Evolutionary conservation across 1,139 yeast species (phyloP), one percentile per base, ranked within the genome.

Genomic region (Candida sojae): DNA sequence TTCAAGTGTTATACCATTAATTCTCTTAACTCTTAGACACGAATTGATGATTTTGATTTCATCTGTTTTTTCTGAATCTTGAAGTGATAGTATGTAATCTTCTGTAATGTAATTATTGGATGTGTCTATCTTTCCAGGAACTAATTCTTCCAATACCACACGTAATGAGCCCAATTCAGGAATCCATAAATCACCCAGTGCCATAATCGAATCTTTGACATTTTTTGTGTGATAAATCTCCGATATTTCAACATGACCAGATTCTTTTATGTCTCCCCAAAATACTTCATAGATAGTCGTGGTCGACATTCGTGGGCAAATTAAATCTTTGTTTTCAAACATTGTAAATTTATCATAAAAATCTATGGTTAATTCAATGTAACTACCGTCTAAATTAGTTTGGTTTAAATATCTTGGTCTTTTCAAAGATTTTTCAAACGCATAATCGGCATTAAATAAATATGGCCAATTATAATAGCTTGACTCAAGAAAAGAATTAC

Each of bases 391-490:
- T 25, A 61, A 51, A 4, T 54, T 41, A 3, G 62, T 54, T n/a
- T 51, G 42, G 23, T 25, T 41, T 23, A 70, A 51, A 51, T 75
- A 63, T 3, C 36, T 17, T 1, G 85, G 85, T 47, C 66, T 61
- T 1, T 62, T 55, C 12, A 81, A 61, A 1, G 78, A 68, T 2
- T 58, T 48, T 7, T 48, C 45, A 57, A 63, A 79, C 10, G 58
- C 52, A 39, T 58, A 48, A 53, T 81, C 83, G 1, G 78, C 60
- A 35, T 66, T 67, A 53, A 79, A 81, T 2, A 79, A 56, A 32
- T 63, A 60, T 39, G 62, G 61, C 71, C 73, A 70, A 4, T 59
- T 54, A 50, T 75, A 75, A 53, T 71, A 68, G 34, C 64, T 58
- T 2, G 77, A 63, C 53, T 54, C 57, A 59, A 55, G 52, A 68